phyloP scores from a whole-genome alignment of 2,329 filamentous ascomycete species.

The Trichophyton simii region DNA sequence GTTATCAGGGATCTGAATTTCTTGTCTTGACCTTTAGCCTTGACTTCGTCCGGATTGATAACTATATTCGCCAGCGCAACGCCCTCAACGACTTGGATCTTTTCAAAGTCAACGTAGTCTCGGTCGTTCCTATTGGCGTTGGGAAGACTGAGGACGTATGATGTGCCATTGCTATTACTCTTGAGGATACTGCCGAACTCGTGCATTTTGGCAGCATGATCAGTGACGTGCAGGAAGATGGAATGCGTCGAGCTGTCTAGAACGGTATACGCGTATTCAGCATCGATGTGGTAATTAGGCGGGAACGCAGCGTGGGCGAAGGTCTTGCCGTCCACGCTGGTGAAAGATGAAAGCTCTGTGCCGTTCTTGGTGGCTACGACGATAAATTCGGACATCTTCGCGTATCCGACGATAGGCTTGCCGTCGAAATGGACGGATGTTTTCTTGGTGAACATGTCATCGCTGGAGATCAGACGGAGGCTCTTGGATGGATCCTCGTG shows the following conservation, averaged over 20 bases:
- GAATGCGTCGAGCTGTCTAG: constrained; percentile 91
- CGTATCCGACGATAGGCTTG: constrained; percentile 67
- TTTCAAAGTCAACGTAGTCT: constrained; percentile 90
- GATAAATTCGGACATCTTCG: constrained; percentile 94
- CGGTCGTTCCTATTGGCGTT: constrained; percentile 66
- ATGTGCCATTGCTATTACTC: constrained; percentile 96
- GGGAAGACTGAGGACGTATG: constrained; percentile 71
- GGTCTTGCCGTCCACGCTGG: constrained; percentile 69
- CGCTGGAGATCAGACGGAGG: constrained; percentile 60
- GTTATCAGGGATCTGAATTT: constrained; percentile 82
- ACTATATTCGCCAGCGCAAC: constrained; percentile 81
- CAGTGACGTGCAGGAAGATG: constrained; percentile 84
- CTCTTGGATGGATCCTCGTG: constrained; percentile 53
- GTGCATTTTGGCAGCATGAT: constrained; percentile 50
- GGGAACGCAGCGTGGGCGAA: constrained; percentile 84
- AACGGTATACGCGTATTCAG: constrained; percentile 78
- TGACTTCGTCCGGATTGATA: constrained; percentile 54
- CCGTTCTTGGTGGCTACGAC: constrained; percentile 65
- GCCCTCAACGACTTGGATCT: constrained; percentile 82
- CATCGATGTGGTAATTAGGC: constrained; percentile 63
- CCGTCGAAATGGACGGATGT: constrained; percentile 45
- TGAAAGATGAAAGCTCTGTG: constrained; percentile 56
- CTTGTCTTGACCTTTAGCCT: constrained; percentile 55
- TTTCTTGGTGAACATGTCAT: constrained; percentile 61
- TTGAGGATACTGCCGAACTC: constrained; percentile 84